A percentile compares a stretch with the other conserved stretches of the same genome.
These are phyloP conservation scores for Eucalyptus pumila DNA, from an alignment of 345 rosid species.

Conservation along the genomic window DNA sequence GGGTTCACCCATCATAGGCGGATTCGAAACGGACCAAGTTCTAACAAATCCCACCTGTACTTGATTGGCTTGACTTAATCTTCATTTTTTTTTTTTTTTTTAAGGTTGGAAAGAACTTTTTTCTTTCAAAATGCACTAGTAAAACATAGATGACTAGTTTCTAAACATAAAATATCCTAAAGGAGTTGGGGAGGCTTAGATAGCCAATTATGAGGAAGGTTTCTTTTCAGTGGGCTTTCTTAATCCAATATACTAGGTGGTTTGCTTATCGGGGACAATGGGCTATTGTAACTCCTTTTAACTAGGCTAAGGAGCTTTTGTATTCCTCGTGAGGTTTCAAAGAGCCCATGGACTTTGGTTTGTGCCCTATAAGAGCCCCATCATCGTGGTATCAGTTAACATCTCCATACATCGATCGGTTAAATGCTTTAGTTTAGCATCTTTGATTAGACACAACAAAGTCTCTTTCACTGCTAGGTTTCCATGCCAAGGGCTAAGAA, in stretches of 20 bases:
- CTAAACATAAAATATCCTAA: neutral
- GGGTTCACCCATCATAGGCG: neutral
- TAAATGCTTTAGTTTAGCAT: neutral
- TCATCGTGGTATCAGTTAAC: neutral
- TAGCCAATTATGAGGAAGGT: neutral
- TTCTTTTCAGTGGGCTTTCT: neutral
- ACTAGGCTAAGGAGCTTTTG: neutral
- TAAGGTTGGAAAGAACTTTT: no score
- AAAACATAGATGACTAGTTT: no score
- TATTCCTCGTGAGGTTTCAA: neutral
- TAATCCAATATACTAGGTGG: neutral
- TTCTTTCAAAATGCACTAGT: neutral
- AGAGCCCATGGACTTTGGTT: neutral
- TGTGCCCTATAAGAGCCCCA: neutral
- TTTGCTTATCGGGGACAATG: neutral
- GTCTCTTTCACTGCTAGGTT: neutral
- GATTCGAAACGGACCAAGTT: neutral
- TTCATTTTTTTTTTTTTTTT: neutral
- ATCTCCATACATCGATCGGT: neutral
- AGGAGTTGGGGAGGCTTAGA: neutral
- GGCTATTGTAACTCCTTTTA: neutral
- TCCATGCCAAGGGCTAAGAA: neutral
- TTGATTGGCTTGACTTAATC: neutral
- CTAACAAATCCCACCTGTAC: neutral
- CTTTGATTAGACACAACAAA: neutral